A percentile compares a stretch with the other conserved stretches of the same genome.
phyloP scores from a whole-genome alignment of 352 stramenopile species.

The Phytophthora litchii region DNA sequence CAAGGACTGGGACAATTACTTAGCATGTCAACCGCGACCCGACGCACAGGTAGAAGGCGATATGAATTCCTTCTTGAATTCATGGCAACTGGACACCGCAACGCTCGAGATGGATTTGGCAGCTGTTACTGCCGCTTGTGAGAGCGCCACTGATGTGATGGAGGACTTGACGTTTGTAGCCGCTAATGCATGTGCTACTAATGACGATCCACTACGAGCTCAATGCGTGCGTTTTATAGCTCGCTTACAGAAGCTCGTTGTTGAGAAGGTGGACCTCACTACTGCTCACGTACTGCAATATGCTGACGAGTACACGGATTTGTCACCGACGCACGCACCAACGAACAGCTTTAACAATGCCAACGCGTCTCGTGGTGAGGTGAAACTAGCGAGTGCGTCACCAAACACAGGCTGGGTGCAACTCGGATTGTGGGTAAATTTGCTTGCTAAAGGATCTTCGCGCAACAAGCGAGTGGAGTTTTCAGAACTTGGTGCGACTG shows the following conservation, averaged over 20 bases:
- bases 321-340: conserved; percentile 19
- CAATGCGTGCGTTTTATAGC: conserved; percentile 55
- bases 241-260: conserved; percentile 60
- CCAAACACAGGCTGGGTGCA: conserved; percentile 47
- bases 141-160: conserved; percentile 64
- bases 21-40: conserved; percentile 70
- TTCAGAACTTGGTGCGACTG: conserved; percentile 54
- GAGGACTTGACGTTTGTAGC: conserved; percentile 64
- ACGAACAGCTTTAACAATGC: conserved; percentile 28
- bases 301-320: conserved; percentile 75
- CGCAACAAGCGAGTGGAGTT: conserved; percentile 85
- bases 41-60: conserved; percentile 75
- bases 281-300: conserved; percentile 76
- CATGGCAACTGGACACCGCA: conserved; percentile 67
- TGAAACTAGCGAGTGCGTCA: conserved; percentile 64
- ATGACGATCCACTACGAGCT: conserved; percentile 42
- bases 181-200: conserved; percentile 59
- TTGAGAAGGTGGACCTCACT: conserved; percentile 68
- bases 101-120: conserved; percentile 46
- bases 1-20: conserved; percentile 77
- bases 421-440: conserved; percentile 75
- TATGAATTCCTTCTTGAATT: conserved; percentile 86
- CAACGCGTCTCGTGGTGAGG: conserved; percentile 52
- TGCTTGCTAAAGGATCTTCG: conserved; percentile 73
- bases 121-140: conserved; percentile 48